Conservation (phyloP, 2,329 filamentous ascomycete genomes). For the Pestalotiopsis sp. region DNA sequence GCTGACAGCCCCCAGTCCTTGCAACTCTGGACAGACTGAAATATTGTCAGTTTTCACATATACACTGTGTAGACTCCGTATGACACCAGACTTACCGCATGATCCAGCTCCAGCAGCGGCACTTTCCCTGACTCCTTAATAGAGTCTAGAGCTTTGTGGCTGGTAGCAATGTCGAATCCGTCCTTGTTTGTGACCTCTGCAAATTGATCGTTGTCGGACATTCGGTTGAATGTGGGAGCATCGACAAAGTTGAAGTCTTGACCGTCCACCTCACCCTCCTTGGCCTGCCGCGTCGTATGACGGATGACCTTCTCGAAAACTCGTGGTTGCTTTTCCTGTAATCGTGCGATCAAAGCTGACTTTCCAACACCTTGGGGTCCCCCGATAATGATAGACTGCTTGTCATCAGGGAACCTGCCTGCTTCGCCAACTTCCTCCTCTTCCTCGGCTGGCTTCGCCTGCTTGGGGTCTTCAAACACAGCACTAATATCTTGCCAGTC, state of each 20-base stretch:
- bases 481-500: conserved; percentile 69
- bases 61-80: neutral
- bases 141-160: conserved; percentile 50
- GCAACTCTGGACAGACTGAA: conserved; percentile 55
- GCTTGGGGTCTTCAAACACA: conserved; percentile 52
- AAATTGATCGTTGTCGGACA: conserved; percentile 60
- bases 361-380: conserved; percentile 65
- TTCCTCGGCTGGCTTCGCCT: conserved; percentile 33
- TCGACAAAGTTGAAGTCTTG: conserved; percentile 58
- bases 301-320: conserved; percentile 61
- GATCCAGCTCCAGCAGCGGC: conserved; percentile 53
- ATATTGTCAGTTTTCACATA: neutral
- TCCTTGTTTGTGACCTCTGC: conserved; percentile 54
- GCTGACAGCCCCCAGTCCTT: conserved; percentile 58
- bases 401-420: conserved; percentile 43
- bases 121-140: conserved; percentile 59
- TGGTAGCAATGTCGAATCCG: conserved; percentile 56
- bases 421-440: conserved; percentile 34
- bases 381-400: conserved; percentile 63
- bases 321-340: conserved; percentile 63
- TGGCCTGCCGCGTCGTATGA: conserved; percentile 53
- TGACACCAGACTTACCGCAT: conserved; percentile 44
- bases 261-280: conserved; percentile 52
- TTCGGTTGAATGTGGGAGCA: conserved; percentile 53
- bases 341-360: conserved; percentile 60